Evolutionary conservation across 495 filamentous ascomycete species (phyloP).

Genomic region (Ramalina intermedia): DNA sequence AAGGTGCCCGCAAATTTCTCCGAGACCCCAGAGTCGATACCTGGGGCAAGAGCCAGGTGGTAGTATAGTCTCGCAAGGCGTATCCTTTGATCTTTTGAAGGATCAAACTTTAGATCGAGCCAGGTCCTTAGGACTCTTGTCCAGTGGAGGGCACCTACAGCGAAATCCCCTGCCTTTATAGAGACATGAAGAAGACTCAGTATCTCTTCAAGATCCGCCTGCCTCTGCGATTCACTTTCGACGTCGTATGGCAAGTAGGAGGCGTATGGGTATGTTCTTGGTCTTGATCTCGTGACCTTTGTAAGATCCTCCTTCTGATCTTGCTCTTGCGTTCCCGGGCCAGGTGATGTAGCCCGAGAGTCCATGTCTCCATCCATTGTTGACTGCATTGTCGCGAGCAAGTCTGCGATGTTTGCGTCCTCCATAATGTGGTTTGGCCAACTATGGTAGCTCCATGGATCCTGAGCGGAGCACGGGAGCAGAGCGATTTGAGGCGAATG

Average conservation of each 20-base stretch:
- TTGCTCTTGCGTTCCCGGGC: slow-evolving; percentile 39
- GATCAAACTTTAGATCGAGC: slow-evolving; percentile 93
- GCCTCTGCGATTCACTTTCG: slow-evolving; percentile 60
- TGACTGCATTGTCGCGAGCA: slow-evolving; percentile 18
- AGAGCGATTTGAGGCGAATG: background rate
- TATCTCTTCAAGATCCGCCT: slow-evolving; percentile 65
- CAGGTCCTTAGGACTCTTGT: slow-evolving; percentile 90
- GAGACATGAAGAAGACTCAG: slow-evolving; percentile 84
- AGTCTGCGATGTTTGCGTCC: slow-evolving; percentile 8
- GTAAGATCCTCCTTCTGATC: slow-evolving; percentile 38
- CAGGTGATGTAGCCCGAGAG: slow-evolving; percentile 53
- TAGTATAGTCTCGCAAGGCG: slow-evolving; percentile 86
- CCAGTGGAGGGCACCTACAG: slow-evolving; percentile 89
- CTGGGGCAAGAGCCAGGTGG: slow-evolving; percentile 81
- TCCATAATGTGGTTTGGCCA: slow-evolving; percentile 6
- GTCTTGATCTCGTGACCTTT: slow-evolving; percentile 50
- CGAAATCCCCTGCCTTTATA: slow-evolving; percentile 83
- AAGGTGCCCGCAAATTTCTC: slow-evolving; percentile 97
- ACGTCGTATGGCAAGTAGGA: slow-evolving; percentile 73
- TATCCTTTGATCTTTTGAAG: slow-evolving; percentile 64
- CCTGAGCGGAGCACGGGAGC: background rate
- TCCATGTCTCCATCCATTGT: slow-evolving; percentile 35
- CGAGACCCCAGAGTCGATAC: slow-evolving; percentile 63
- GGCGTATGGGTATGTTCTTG: slow-evolving; percentile 86
- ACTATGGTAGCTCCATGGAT: too few relatives aligned